These are phyloP conservation scores for Alnus glutinosa DNA, from an alignment of 306 rosid genomes.

Conservation along the genomic window DNA sequence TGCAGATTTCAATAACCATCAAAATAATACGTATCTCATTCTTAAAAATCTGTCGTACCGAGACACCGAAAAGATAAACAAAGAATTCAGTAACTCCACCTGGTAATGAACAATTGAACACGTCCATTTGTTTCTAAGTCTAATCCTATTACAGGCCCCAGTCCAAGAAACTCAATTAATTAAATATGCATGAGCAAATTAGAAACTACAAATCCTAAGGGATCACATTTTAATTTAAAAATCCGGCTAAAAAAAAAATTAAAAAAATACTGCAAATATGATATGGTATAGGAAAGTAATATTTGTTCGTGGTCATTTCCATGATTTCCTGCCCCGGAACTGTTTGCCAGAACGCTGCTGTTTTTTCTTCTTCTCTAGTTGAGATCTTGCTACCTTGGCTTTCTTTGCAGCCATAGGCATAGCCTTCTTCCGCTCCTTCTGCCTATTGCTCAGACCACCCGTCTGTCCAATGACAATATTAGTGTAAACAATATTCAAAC, in stretches of 20 bases:
- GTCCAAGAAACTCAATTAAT: background rate
- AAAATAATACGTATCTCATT: no score
- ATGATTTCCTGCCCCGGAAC: constrained; percentile 77
- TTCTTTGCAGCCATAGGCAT: constrained; percentile 82
- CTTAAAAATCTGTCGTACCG: no score
- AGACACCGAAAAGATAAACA: no score
- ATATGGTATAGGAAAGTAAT: background rate
- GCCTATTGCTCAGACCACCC: constrained; percentile 82
- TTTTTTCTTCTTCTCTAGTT: constrained; percentile 53
- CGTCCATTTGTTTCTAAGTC: background rate
- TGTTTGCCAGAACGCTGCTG: constrained; percentile 57
- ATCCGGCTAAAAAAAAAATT: no score
- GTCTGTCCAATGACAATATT: constrained; percentile 46
- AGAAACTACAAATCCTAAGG: no score
- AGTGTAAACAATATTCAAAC: background rate
- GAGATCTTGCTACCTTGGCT: constrained; percentile 46
- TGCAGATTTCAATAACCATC: no score
- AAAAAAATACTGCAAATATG: no score
- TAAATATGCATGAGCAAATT: background rate
- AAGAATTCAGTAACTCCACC: no score
- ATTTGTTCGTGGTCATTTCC: constrained; percentile 40
- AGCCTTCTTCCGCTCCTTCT: constrained; percentile 79
- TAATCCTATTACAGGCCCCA: background rate
- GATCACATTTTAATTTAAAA: no score
- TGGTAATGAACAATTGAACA: background rate